Evolutionary conservation across 1,139 yeast genomes (phyloP), one percentile per base, ranked within the genome.

Genomic region (Magnusiomyces tetraspermus): DNA sequence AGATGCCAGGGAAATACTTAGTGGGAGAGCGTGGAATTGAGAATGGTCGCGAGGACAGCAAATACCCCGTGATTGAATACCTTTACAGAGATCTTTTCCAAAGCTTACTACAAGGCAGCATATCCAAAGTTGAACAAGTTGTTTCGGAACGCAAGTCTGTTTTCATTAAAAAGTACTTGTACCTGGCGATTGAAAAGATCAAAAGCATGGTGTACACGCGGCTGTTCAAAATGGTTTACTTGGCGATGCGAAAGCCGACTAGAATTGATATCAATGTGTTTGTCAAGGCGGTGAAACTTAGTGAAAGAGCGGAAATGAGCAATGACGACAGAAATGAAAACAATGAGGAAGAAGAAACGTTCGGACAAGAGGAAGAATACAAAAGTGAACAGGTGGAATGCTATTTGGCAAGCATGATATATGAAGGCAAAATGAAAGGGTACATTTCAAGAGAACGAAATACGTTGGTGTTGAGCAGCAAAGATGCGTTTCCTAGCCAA

Each of bases 391-490:
- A 80, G 50, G 73, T 84, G 4, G 97, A 90, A 68, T 82, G 94
- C 58, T 68, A 78, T 26, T 61, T 89, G 43, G 90, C 96, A 0
- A 78, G 78, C 53, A 68, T 85, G 60, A 87, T 90, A 19, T 72
- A 76, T 50, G 69, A 68, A 45, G 86, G 87, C 11, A 71, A 70
- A 53, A 72, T 89, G 55, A 88, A 85, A 68, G 97, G 97, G 1
- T 90, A 89, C 66, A 70, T 90, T 24, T 85, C 95, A 6, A 94
- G 87, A 63, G 77, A 80, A 17, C 80, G 85, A 60, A 73, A 79
- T 52, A 84, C 86, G 55, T 71, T 89, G 30, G 96, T 90, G 17
- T 69, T 90, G 54, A 83, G 95, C 60, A 86, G 84, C 65, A 77
- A 75, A 28, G 78, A 78, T 31, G 83, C 96, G 2, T 90, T 90